Percentiles rank a stretch among this genome's conserved stretches.
These are phyloP conservation scores for Pichia kluyveri DNA, from an alignment of 805 yeast species.

Conservation along the genomic window DNA sequence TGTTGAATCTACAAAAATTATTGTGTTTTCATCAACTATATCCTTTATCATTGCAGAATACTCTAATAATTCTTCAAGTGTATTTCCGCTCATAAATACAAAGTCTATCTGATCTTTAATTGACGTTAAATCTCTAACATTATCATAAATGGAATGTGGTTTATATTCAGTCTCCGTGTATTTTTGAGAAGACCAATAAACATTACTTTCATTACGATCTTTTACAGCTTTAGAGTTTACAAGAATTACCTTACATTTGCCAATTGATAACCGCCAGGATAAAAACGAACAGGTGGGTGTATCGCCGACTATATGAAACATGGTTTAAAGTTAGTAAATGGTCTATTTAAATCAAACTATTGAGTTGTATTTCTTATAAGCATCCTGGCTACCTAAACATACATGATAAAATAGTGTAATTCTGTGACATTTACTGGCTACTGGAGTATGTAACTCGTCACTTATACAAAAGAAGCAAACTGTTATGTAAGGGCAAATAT, in stretches of 20 bases:
- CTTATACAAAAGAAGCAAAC: too few relatives aligned
- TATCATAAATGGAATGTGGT: neutral
- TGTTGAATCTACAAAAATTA: slow-evolving; percentile 20
- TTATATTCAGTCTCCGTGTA: neutral
- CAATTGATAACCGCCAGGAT: slow-evolving; percentile 21
- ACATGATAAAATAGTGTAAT: slow-evolving; percentile 7
- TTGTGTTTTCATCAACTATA: slow-evolving; percentile 13
- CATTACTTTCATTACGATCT: neutral
- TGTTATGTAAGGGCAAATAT: too few relatives aligned
- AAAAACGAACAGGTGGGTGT: slow-evolving; percentile 22
- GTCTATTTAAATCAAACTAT: neutral
- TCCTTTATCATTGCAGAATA: slow-evolving; percentile 4
- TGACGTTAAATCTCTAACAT: neutral
- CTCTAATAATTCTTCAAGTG: slow-evolving; percentile 5
- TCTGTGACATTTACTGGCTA: slow-evolving; percentile 1
- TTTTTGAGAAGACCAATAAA: slow-evolving; percentile 9
- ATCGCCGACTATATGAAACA: slow-evolving; percentile 21
- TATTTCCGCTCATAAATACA: slow-evolving; percentile 14
- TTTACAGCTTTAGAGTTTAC: slow-evolving; percentile 6
- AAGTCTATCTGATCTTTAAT: slow-evolving; percentile 11
- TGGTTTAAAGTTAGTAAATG: neutral
- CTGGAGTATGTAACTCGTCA: too few relatives aligned
- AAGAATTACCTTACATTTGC: slow-evolving; percentile 11
- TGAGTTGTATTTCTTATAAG: too few relatives aligned
- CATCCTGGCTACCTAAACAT: neutral